These are phyloP conservation scores for Antrodiella citrinella DNA, from an alignment of 768 basidiomycete species.

Conservation along the genomic window DNA sequence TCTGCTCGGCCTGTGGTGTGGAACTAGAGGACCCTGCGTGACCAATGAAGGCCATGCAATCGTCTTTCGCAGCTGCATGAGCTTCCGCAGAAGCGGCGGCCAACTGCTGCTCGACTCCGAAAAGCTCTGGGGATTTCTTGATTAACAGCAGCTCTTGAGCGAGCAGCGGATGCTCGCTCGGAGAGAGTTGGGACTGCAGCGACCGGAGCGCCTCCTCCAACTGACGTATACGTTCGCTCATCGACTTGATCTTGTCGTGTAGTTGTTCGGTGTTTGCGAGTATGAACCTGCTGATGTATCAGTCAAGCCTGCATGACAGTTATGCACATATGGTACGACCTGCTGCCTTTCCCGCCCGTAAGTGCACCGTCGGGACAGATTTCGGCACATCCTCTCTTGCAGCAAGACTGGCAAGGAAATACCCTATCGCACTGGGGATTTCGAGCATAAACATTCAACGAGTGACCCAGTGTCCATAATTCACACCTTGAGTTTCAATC, in stretches of 20 bases:
- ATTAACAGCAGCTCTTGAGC: slow-evolving; percentile 46
- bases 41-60: background rate
- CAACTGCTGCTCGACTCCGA: slow-evolving; percentile 20
- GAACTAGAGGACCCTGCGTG: slow-evolving; percentile 1
- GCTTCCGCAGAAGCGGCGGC: slow-evolving; percentile 3
- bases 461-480: slow-evolving; percentile 6
- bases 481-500: slow-evolving; percentile 68
- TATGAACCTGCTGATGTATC: slow-evolving; percentile 41
- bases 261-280: slow-evolving; percentile 66
- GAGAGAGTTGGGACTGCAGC: slow-evolving; percentile 40
- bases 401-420: slow-evolving; percentile 47
- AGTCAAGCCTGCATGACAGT: slow-evolving; percentile 7
- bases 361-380: slow-evolving; percentile 38
- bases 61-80: background rate
- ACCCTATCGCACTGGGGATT: slow-evolving; percentile 59
- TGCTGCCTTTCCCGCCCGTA: slow-evolving; percentile 69
- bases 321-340: slow-evolving; percentile 33
- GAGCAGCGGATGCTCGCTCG: slow-evolving; percentile 48
- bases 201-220: slow-evolving; percentile 57
- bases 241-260: slow-evolving; percentile 58
- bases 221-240: slow-evolving; percentile 54
- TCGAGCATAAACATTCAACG: slow-evolving; percentile 37
- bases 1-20: background rate
- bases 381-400: slow-evolving; percentile 28
- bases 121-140: slow-evolving; percentile 59